Conservation (phyloP, 1,139 yeast species). For the Suhomyces maxii region DNA sequence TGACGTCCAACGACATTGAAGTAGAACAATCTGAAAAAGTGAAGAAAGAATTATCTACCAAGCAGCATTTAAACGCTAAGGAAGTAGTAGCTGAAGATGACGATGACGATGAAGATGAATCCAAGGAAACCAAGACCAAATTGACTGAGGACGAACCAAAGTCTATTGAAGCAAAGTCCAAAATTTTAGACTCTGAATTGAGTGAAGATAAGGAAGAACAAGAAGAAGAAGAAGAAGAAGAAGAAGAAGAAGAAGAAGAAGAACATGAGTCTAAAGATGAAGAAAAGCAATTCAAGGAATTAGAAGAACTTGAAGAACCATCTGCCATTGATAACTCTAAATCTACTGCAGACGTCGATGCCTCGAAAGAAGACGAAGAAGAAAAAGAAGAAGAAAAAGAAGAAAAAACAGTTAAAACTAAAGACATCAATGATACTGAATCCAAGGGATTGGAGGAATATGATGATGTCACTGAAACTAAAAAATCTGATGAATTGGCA, state of each 20-base stretch:
- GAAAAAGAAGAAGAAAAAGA: conserved; percentile 7
- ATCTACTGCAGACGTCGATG: not conserved
- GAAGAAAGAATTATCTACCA: not conserved
- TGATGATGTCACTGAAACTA: not conserved
- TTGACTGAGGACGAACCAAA: not conserved
- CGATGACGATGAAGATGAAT: conserved; percentile 3
- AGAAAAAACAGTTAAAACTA: conserved; percentile 1
- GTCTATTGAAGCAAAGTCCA: conserved; percentile 3
- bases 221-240: conserved; percentile 3
- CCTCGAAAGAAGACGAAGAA: conserved; percentile 1
- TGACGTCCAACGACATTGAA: not conserved
- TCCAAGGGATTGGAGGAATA: not conserved
- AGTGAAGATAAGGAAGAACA: not conserved
- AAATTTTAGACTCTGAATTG: not conserved
- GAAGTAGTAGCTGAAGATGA: conserved; percentile 6
- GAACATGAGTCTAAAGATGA: conserved; percentile 3
- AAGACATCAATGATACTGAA: not conserved
- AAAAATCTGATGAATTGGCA: too few species aligned
- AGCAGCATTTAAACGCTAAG: not conserved
- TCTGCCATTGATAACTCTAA: conserved; percentile 1
- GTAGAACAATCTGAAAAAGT: conserved; percentile 1
- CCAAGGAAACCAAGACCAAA: not conserved
- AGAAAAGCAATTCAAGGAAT: conserved; percentile 2
- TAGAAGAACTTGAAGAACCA: conserved; percentile 8
- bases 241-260: conserved; percentile 1